phyloP scores from a whole-genome alignment of 768 basidiomycete species.

The Tricholoma furcatifolium region DNA sequence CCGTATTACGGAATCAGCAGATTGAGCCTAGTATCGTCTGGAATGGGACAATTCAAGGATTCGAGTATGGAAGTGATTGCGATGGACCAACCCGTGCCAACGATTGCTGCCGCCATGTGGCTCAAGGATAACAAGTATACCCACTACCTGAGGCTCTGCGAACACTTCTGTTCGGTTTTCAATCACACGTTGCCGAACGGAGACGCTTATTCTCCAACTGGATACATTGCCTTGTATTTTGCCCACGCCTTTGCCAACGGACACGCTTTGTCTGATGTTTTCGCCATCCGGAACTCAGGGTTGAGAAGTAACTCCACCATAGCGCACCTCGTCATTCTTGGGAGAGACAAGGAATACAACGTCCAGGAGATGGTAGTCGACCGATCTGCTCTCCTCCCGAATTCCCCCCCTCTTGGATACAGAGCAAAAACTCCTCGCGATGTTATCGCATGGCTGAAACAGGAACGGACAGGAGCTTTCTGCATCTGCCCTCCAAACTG shows the following conservation, averaged over 20 bases:
- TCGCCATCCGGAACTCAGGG: background rate
- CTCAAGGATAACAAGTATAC: background rate
- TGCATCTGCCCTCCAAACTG: slow-evolving; percentile 1
- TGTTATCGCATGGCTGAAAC: slow-evolving; percentile 1
- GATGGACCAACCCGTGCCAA: background rate
- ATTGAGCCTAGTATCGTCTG: background rate
- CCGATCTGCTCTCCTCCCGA: background rate
- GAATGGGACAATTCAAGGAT: background rate
- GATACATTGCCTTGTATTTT: background rate
- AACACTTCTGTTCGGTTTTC: background rate
- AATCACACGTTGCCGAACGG: background rate
- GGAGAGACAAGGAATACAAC: background rate
- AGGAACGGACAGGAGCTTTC: slow-evolving; percentile 1
- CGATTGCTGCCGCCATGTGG: background rate
- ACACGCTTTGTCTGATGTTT: background rate
- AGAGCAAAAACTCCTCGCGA: background rate
- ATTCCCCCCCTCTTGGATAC: background rate
- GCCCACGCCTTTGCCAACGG: background rate
- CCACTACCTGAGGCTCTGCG: background rate
- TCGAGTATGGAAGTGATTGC: background rate
- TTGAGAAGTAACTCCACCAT: background rate
- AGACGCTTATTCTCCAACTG: background rate
- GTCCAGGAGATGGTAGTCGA: background rate
- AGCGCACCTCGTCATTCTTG: background rate
- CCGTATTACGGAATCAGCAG: background rate